Conservation (phyloP, 805 yeast species). For the Komagataella ulmi region DNA sequence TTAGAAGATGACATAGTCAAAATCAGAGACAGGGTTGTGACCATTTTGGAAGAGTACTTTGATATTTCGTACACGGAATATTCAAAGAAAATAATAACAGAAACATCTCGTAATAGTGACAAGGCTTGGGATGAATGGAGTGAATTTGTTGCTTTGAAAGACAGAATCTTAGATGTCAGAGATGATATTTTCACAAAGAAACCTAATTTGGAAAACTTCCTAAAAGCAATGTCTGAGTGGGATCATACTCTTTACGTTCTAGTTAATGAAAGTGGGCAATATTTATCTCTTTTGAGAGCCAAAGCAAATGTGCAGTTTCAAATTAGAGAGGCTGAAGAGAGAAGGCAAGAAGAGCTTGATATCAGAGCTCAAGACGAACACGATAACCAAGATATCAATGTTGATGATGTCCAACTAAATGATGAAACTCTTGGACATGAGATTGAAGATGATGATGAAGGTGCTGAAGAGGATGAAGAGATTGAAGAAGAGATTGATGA, state of each 20-base stretch:
- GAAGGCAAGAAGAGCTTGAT: constrained; percentile 2
- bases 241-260: constrained; percentile 34
- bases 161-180: constrained; percentile 37
- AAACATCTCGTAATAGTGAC: constrained; percentile 13
- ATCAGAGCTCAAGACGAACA: not conserved
- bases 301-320: constrained; percentile 47
- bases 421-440: constrained; percentile 7
- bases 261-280: constrained; percentile 48
- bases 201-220: constrained; percentile 16
- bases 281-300: constrained; percentile 41
- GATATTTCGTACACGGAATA: constrained; percentile 55
- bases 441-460: constrained; percentile 4
- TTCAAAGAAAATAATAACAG: constrained; percentile 39
- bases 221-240: constrained; percentile 21
- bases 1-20: constrained; percentile 17
- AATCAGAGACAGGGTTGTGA: constrained; percentile 34
- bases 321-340: constrained; percentile 32
- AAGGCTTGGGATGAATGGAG: constrained; percentile 47
- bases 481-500: constrained; percentile 1
- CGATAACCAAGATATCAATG: not conserved
- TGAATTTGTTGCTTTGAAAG: constrained; percentile 42
- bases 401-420: not conserved
- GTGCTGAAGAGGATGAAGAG: not conserved
- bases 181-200: constrained; percentile 30
- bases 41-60: constrained; percentile 61